Evolutionary conservation across 1,284 basidiomycete genomes (phyloP), one percentile per base, ranked within the genome.

Genomic region (Moesziomyces parantarcticus): DNA sequence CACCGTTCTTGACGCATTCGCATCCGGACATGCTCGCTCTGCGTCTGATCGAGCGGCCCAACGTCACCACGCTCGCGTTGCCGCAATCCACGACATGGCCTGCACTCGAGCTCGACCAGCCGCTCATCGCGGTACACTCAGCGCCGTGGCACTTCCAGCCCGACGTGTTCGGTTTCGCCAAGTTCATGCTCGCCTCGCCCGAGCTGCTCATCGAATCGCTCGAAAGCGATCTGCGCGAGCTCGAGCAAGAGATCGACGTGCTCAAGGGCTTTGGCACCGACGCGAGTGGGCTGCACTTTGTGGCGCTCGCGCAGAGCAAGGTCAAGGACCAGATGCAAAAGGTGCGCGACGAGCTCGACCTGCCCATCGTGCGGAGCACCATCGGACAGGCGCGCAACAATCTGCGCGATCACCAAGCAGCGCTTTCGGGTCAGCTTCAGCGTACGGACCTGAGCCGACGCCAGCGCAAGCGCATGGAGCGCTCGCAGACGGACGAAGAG

Each of bases 71-170:
- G 0, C 88, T 99, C n/a, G 95, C 97, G 3, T 87, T 99, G 13
- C 96, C 96, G 45, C 90, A 92, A 26, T 96, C 95, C 0, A 82
- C 87, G 9, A 93, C 93, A 1, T 99, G 95, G 94, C 96, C 94
- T 0, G 52, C 64, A 14, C 66, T 68, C n/a, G 56, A 56, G 34
- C 58, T 57, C 3, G 72, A 14, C 42, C 58, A 68, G 18, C 73
- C 75, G 13, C 54, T 97, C 92, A 4, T 98, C n/a, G 90, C 92
- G 11, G 91, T 92, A 16, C 92, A 95, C 74, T 89, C 92, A 77
- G 92, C 94, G 0, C 95, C 96, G 8, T 98, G 95, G 87, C 89
- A 97, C 83, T 98, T 99, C 86, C 88, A 95, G 21, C 97, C 95
- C 0, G 94, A 98, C 80, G 92, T 97, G 25, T 90, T 91, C 74